These are phyloP conservation scores for Botryobasidium botryosum DNA, from an alignment of 768 basidiomycete species.

Conservation along the genomic window DNA sequence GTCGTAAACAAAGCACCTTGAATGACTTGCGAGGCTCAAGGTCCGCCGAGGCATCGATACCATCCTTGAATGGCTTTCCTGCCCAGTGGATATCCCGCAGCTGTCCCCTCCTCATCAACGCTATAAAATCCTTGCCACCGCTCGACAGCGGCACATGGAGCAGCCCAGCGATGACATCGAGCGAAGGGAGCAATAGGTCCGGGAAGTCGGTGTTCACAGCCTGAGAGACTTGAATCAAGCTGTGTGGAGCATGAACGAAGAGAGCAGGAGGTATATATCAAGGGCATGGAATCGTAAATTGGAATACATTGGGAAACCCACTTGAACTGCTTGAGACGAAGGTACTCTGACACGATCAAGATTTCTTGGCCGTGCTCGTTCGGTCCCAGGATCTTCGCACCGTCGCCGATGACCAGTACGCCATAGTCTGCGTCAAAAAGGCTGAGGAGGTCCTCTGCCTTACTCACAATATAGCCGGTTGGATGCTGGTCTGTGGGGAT, in stretches of 20 bases:
- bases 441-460: constrained; percentile 59
- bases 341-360: constrained; percentile 61
- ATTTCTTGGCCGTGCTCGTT: constrained; percentile 63
- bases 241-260: constrained; percentile 16
- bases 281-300: not conserved
- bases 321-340: constrained; percentile 56
- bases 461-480: constrained; percentile 62
- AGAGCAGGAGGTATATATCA: not conserved
- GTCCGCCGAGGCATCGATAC: constrained; percentile 18
- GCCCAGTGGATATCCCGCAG: constrained; percentile 60
- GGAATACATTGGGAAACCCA: constrained; percentile 20
- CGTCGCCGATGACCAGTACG: constrained; percentile 51
- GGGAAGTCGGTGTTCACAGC: constrained; percentile 52
- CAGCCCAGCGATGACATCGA: constrained; percentile 53
- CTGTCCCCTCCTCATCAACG: constrained; percentile 63
- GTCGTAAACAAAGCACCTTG: constrained; percentile 22
- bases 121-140: constrained; percentile 64
- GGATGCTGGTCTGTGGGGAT: constrained; percentile 49
- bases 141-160: constrained; percentile 60
- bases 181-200: constrained; percentile 42
- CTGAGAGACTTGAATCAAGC: constrained; percentile 53
- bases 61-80: constrained; percentile 46
- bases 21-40: constrained; percentile 70
- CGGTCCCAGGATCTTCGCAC: constrained; percentile 50
- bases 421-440: constrained; percentile 70